Evolutionary conservation across 2,329 filamentous ascomycete species (phyloP).

Genomic region (Cercospora sp.): DNA sequence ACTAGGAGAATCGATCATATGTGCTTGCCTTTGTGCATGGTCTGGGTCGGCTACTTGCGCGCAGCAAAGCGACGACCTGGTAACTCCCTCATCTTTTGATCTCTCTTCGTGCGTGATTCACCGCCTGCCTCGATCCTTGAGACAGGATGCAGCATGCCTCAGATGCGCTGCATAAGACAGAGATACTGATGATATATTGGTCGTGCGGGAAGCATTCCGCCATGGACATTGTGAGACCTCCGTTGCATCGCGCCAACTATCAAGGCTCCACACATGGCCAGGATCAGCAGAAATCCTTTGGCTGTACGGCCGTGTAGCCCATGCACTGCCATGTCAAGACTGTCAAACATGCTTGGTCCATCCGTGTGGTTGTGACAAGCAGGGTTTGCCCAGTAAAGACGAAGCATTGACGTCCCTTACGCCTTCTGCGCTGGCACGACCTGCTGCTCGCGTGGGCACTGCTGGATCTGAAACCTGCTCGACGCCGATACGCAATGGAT

Average conservation of each 20-base stretch:
- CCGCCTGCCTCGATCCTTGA: background rate
- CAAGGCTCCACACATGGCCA: no score
- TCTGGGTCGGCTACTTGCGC: background rate
- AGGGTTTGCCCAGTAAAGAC: slow-evolving; percentile 13
- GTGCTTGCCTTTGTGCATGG: background rate
- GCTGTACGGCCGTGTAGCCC: background rate
- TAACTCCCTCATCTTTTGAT: background rate
- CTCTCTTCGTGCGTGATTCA: background rate
- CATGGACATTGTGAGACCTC: slow-evolving; percentile 5
- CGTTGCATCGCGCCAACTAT: background rate
- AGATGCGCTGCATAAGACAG: background rate
- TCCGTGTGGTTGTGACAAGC: slow-evolving; percentile 15
- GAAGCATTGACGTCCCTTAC: background rate
- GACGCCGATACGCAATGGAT: background rate
- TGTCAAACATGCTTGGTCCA: slow-evolving; percentile 4
- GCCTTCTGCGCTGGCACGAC: slow-evolving; percentile 11
- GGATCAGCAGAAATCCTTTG: background rate
- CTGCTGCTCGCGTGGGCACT: slow-evolving; percentile 3
- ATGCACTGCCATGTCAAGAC: slow-evolving; percentile 4
- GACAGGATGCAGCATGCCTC: background rate
- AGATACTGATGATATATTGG: background rate
- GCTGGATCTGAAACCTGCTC: background rate
- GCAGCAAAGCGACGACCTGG: background rate
- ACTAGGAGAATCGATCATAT: background rate
- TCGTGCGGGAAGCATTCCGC: background rate